phyloP scores from a whole-genome alignment of 192 early-diverging fungal genomes.

The Tieghemiomyces parasiticus region DNA sequence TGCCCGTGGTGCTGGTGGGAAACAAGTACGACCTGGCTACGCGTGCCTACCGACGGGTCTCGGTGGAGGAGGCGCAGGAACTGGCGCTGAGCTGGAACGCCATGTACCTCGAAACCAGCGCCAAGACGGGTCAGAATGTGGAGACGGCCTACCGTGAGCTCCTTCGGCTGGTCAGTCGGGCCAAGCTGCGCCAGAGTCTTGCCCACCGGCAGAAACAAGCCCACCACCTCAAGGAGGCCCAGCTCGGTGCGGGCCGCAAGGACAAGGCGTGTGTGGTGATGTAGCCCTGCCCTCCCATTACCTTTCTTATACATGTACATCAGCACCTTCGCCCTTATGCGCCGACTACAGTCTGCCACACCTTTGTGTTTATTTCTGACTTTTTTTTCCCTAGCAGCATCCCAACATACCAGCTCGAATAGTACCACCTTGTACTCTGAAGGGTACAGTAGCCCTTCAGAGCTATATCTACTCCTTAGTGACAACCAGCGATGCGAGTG shows the following conservation, averaged over 20 bases:
- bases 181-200: neutral
- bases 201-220: neutral
- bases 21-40: constrained; percentile 9
- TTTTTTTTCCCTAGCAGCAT: too few relatives aligned
- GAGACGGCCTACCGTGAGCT: neutral
- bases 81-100: constrained; percentile 53
- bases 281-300: too few relatives aligned
- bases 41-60: constrained; percentile 32
- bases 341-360: too few relatives aligned
- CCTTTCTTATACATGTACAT: too few relatives aligned
- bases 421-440: too few relatives aligned
- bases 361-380: too few relatives aligned
- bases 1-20: constrained; percentile 1
- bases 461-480: too few relatives aligned
- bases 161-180: neutral
- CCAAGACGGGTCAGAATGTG: constrained; percentile 23
- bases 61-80: constrained; percentile 35
- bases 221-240: neutral
- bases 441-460: too few relatives aligned
- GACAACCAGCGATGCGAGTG: too few relatives aligned
- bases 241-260: neutral
- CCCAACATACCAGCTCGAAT: too few relatives aligned
- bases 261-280: neutral
- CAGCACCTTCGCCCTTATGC: too few relatives aligned
- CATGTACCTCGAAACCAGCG: constrained; percentile 53